Evolutionary conservation across 2,329 filamentous ascomycete genomes (phyloP).

Genomic region (Cladosporium sp.): DNA sequence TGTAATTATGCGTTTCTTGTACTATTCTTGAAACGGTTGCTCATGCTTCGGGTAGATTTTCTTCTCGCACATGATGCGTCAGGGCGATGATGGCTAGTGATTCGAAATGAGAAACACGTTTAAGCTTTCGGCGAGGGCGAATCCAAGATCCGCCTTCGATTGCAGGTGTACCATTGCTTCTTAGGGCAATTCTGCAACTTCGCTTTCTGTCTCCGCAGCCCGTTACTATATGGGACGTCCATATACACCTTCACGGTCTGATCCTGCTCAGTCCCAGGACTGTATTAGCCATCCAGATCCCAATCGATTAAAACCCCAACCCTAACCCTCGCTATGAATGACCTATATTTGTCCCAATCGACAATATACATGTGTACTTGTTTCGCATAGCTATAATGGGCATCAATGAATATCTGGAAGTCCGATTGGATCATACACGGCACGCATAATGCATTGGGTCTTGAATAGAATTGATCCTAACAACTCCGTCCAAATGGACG

Average conservation of each 20-base stretch:
- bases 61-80: background rate
- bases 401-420: background rate
- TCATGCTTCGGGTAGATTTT: background rate
- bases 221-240: background rate
- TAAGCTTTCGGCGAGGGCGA: background rate
- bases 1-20: background rate
- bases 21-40: background rate
- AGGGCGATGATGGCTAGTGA: background rate
- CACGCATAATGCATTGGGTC: background rate
- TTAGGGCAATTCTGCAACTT: background rate
- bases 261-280: background rate
- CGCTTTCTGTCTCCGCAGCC: background rate
- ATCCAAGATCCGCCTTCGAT: background rate
- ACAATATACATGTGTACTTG: background rate
- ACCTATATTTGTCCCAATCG: background rate
- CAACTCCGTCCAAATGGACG: no score
- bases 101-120: background rate
- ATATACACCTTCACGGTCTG: background rate
- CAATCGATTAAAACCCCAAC: background rate
- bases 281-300: no score
- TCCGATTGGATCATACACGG: background rate
- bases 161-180: background rate
- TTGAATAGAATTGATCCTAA: accelerated
- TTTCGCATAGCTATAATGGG: background rate
- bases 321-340: background rate